A percentile compares a stretch with the other conserved stretches of the same genome.
These are phyloP conservation scores for Lodderomyces metapsilosis DNA, from an alignment of 1,139 yeast species.

Conservation along the genomic window DNA sequence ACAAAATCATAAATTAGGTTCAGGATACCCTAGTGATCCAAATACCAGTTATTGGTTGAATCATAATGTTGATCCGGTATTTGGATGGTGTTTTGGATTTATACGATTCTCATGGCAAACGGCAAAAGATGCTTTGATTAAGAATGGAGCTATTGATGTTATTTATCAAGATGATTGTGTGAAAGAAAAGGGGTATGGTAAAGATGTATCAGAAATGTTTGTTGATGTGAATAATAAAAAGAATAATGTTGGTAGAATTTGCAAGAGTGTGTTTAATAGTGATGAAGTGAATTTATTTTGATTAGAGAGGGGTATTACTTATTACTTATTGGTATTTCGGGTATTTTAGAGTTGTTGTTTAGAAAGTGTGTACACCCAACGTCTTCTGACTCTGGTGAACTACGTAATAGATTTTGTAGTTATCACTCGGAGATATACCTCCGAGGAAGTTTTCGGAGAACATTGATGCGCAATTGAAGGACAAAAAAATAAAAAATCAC, in stretches of 20 bases:
- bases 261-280: conserved; percentile 11
- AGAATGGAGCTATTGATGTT: conserved; percentile 45
- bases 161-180: conserved; percentile 40
- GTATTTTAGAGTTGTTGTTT: no score
- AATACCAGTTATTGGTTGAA: conserved; percentile 74
- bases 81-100: conserved; percentile 81
- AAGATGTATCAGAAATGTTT: conserved; percentile 26
- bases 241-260: conserved; percentile 4
- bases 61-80: conserved; percentile 60
- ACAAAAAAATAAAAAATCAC: neutral
- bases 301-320: neutral
- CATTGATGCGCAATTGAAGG: conserved; percentile 4
- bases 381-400: no score
- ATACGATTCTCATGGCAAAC: conserved; percentile 95
- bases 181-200: conserved; percentile 26
- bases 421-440: conserved; percentile 6
- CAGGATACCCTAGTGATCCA: conserved; percentile 95
- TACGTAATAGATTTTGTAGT: no score
- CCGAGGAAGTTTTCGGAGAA: conserved; percentile 5
- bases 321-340: no score
- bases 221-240: conserved; percentile 4
- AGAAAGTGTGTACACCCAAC: no score
- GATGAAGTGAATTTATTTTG: conserved; percentile 8
- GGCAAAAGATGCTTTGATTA: conserved; percentile 66
- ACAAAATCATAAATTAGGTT: conserved; percentile 55